Percentiles rank a stretch among this genome's conserved stretches.
phyloP scores from a whole-genome alignment of 2,329 filamentous ascomycete species.

The Rosellinia necatrix region DNA sequence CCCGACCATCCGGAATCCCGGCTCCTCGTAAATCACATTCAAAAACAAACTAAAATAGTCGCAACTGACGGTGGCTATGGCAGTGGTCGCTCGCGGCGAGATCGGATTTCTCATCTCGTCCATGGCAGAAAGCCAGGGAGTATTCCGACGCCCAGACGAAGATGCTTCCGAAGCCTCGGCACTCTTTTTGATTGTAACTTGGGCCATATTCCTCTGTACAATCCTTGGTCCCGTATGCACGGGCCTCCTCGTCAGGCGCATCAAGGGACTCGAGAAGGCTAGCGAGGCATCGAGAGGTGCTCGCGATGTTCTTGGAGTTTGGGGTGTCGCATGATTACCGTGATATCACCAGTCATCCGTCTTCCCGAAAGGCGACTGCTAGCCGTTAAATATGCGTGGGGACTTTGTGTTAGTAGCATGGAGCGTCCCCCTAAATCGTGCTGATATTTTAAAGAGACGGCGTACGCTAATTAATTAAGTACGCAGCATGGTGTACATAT shows the following conservation, averaged over 20 bases:
- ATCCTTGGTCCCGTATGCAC: slow-evolving; percentile 55
- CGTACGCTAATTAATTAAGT: neutral
- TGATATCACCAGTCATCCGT: neutral
- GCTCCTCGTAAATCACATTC: too few relatives aligned
- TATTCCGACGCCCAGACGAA: slow-evolving; percentile 42
- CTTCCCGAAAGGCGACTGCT: neutral
- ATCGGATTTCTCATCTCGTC: slow-evolving; percentile 79
- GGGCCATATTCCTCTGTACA: slow-evolving; percentile 61
- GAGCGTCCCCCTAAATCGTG: neutral
- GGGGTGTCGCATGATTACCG: slow-evolving; percentile 32
- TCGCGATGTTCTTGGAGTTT: slow-evolving; percentile 37
- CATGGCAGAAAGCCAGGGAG: slow-evolving; percentile 60
- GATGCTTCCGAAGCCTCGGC: slow-evolving; percentile 39
- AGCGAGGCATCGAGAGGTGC: slow-evolving; percentile 12
- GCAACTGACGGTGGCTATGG: too few relatives aligned
- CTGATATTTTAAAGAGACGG: neutral
- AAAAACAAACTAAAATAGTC: too few relatives aligned
- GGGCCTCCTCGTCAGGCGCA: slow-evolving; percentile 50
- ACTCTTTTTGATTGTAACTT: slow-evolving; percentile 58
- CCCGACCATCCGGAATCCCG: too few relatives aligned
- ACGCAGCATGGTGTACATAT: too few relatives aligned
- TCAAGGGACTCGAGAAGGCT: slow-evolving; percentile 44
- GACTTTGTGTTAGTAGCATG: too few relatives aligned
- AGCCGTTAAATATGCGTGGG: neutral
- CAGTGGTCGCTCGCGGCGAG: slow-evolving; percentile 80